Evolutionary conservation across 2,329 filamentous ascomycete species (phyloP), one percentile per base, ranked within the genome.

Genomic region (Apiospora koreana): DNA sequence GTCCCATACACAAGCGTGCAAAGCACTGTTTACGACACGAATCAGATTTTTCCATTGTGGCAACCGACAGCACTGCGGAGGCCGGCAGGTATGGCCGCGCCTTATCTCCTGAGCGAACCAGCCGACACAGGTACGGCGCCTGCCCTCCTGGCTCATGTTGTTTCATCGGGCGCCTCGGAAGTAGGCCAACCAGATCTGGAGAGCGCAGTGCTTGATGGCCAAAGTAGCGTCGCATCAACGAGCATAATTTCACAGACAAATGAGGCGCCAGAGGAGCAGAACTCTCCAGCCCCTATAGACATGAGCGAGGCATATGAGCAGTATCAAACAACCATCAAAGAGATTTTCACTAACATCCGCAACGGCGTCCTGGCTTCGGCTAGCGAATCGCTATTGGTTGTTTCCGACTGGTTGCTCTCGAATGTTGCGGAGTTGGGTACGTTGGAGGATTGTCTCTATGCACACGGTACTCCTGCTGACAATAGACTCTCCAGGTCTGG

Each of bases 1-100:
- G 92, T 95, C 77, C 85, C 87, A 78, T 90, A 91, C 79, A 84
- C 89, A 77, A 84, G 84, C 72, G 83, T 86, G 73, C 88, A 89
- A 82, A 85, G 84, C 83, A 80, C 89, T 84, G 86, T 92, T 82
- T 97, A 97, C 84, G 93, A 95, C 81, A 84, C 89, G 78, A 89
- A 91, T 79, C 88, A 91, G 83, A 91, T 91, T 79, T 97, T 94
- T 83, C 87, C 91, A 78, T 85, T 90, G 75, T 91, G 92, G 84
- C 93, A 94, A 79, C 88, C 92, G 83, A 89, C 92, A 86, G 89
- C 88, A 72, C 89, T 95, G 76, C 83, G 71, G 84, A 85, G 81
- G 87, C 88, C 79, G 86, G 91, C 83, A 91, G 92, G 78, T 97
- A 96, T 31, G 48, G 25, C 25, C 25, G 25, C 48, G 25, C 31